Evolutionary conservation across 2,329 filamentous ascomycete species (phyloP).

Genomic region (Orbilia oligospora): DNA sequence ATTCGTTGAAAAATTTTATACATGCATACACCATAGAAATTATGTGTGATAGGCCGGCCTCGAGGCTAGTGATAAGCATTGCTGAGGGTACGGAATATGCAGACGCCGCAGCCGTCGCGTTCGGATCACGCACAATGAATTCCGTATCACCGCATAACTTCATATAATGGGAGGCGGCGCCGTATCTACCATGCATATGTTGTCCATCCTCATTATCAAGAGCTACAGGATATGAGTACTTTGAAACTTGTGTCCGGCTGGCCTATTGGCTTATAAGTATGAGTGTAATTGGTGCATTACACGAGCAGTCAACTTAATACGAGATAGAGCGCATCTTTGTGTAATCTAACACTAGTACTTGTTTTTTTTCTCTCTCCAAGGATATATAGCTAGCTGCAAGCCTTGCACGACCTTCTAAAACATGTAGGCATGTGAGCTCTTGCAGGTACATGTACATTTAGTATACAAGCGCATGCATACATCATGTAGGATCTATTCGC

Average conservation of each 20-base stretch:
- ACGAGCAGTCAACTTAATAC: background rate
- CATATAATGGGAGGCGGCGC: background rate
- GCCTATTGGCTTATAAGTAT: background rate
- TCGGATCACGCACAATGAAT: constrained; percentile 5
- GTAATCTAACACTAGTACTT: background rate
- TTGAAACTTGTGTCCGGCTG: background rate
- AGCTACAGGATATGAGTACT: no score
- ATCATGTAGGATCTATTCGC: constrained; percentile 3
- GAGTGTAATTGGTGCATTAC: background rate
- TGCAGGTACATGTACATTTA: background rate
- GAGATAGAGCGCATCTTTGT: background rate
- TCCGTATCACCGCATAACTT: background rate
- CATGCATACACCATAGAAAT: background rate
- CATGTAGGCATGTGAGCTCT: constrained; percentile 18
- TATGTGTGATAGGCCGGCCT: background rate
- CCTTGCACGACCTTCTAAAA: constrained; percentile 12
- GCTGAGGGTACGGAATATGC: background rate
- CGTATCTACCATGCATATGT: background rate
- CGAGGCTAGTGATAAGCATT: no score
- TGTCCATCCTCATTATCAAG: background rate
- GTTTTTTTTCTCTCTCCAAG: background rate
- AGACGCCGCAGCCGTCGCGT: constrained; percentile 15
- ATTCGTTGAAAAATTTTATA: background rate
- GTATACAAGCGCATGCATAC: background rate
- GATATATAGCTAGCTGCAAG: background rate